Evolutionary conservation across 176 grass and related monocot genomes (phyloP).

Genomic region (Tillandsia fasciculata): DNA sequence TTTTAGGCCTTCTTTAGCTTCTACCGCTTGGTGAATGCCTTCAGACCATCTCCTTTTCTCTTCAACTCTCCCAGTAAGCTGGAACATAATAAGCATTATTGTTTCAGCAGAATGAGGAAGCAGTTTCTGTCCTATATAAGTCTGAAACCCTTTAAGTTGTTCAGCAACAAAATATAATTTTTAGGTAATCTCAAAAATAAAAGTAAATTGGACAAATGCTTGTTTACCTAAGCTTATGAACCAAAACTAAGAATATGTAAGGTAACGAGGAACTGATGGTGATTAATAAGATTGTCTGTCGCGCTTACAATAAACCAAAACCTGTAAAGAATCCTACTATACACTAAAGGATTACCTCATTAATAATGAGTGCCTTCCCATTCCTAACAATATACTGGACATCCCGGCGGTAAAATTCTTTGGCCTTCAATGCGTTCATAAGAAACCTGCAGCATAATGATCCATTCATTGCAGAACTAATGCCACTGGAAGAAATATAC

Average conservation of each 20-base stretch:
- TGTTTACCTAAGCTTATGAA: neutral
- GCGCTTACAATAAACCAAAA: slow-evolving; percentile 7
- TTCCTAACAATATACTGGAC: slow-evolving; percentile 88
- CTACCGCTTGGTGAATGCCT: slow-evolving; percentile 98
- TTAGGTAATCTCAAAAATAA: neutral
- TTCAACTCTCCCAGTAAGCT: slow-evolving; percentile 92
- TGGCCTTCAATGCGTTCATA: slow-evolving; percentile 88
- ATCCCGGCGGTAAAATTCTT: slow-evolving; percentile 86
- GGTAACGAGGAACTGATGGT: neutral
- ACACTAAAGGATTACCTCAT: slow-evolving; percentile 45
- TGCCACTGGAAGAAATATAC: neutral
- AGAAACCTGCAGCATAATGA: slow-evolving; percentile 57
- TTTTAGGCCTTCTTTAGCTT: slow-evolving; percentile 95
- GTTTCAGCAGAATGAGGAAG: slow-evolving; percentile 11
- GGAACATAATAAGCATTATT: slow-evolving; percentile 23
- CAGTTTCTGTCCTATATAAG: neutral
- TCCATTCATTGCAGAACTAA: neutral
- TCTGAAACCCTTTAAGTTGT: neutral
- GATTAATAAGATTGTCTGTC: neutral
- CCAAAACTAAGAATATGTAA: slow-evolving; percentile 3
- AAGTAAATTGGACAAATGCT: too few relatives aligned
- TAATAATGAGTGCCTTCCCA: slow-evolving; percentile 92
- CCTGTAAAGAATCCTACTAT: neutral
- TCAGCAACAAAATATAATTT: neutral
- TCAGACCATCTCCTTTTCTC: slow-evolving; percentile 97